Percentiles rank a stretch among this genome's conserved stretches.
Conservation (phyloP, 2,329 filamentous ascomycete species). For the Microsporum canis region DNA sequence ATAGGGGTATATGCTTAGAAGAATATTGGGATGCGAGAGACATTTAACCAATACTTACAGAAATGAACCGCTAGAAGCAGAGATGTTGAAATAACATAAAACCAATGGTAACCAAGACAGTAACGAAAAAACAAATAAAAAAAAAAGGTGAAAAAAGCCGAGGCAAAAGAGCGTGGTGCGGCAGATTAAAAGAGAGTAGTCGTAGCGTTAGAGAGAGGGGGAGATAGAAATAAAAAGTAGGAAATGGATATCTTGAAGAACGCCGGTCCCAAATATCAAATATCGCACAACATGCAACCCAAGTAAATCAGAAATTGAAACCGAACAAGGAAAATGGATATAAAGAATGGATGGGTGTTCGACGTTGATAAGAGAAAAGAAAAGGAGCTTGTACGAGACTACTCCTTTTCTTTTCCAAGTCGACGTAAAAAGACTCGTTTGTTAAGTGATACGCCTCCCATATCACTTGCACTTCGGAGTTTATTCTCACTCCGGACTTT, state of each 20-base stretch:
- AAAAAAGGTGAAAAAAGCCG: neutral
- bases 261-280: neutral
- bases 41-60: neutral
- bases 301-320: neutral
- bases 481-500: conserved; percentile 1
- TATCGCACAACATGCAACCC: neutral
- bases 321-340: neutral
- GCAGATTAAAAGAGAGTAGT: neutral
- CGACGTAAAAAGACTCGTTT: conserved; percentile 30
- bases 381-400: neutral
- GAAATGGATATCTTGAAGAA: neutral
- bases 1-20: conserved; percentile 1
- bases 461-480: conserved; percentile 30
- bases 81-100: neutral
- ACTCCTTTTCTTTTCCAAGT: conserved; percentile 17
- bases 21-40: neutral
- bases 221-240: neutral
- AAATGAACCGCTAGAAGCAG: neutral
- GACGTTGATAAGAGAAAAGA: neutral
- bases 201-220: neutral
- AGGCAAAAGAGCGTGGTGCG: neutral
- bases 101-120: neutral
- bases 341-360: neutral
- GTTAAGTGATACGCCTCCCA: conserved; percentile 24
- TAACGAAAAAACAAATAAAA: neutral